phyloP scores from a whole-genome alignment of 352 stramenopile species.

The Pythium aristosporum region DNA sequence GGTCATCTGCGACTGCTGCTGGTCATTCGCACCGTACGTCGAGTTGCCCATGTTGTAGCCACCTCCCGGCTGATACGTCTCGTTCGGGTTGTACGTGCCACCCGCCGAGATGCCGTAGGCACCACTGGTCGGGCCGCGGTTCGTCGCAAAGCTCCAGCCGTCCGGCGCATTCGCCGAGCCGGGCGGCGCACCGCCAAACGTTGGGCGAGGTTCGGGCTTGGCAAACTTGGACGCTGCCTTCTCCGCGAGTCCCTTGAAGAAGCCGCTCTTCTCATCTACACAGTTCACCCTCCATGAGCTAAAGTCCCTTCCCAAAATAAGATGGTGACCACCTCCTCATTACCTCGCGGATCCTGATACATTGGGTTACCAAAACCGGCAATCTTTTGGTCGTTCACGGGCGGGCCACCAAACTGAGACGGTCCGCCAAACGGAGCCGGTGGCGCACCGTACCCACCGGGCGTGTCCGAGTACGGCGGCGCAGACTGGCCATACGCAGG shows the following conservation, averaged over 20 bases:
- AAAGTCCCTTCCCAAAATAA: too few species aligned
- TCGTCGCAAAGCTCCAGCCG: constrained; percentile 84
- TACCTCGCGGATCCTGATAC: constrained; percentile 89
- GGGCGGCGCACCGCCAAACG: constrained; percentile 47
- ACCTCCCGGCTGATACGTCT: constrained; percentile 69
- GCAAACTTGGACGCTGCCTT: constrained; percentile 80
- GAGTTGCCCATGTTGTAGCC: constrained; percentile 53
- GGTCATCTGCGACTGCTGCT: constrained; percentile 56
- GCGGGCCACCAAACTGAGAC: constrained; percentile 42
- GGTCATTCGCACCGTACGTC: constrained; percentile 43
- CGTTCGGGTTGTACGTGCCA: constrained; percentile 77
- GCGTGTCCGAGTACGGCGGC: constrained; percentile 31
- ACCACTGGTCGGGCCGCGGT: constrained; percentile 75
- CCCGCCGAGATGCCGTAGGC: constrained; percentile 51
- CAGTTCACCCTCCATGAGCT: background rate
- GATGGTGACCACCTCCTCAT: background rate
- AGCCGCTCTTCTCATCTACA: constrained; percentile 75
- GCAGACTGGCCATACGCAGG: constrained; percentile 29
- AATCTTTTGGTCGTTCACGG: constrained; percentile 81
- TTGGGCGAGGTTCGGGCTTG: constrained; percentile 61
- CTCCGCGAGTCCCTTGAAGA: constrained; percentile 86
- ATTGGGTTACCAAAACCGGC: constrained; percentile 95
- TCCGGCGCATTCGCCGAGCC: constrained; percentile 71
- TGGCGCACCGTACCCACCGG: constrained; percentile 24
- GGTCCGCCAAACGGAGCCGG: constrained; percentile 39